Percentiles rank a stretch among this genome's conserved stretches.
Conservation (phyloP, 108 stramenopile genomes). For the Skeletonema potamos region DNA sequence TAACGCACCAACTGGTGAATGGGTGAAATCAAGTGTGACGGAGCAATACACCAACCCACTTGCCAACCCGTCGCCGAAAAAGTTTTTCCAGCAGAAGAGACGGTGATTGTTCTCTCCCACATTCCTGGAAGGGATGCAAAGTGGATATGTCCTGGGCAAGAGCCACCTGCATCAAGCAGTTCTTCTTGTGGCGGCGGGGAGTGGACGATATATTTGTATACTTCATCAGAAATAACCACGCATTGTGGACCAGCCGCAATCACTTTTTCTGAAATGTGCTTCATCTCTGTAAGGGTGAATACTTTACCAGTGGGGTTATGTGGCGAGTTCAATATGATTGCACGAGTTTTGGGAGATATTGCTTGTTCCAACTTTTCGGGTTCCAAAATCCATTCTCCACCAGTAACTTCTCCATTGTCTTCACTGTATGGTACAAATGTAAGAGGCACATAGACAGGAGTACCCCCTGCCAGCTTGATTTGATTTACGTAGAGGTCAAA, state of each 20-base stretch:
- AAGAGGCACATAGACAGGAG: conserved; percentile 78
- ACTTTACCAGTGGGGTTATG: conserved; percentile 99
- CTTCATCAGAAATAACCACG: conserved; percentile 93
- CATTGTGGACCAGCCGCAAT: conserved; percentile 71
- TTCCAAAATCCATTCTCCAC: conserved; percentile 89
- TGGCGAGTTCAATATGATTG: conserved; percentile 96
- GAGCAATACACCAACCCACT: conserved; percentile 97
- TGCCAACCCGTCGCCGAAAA: conserved; percentile 99
- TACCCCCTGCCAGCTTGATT: conserved; percentile 84
- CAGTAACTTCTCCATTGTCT: conserved; percentile 23
- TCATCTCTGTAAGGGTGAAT: conserved; percentile 89
- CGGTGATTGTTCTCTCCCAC: conserved; percentile 93
- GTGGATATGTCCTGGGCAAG: conserved; percentile 82
- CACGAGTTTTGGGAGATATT: conserved; percentile 84
- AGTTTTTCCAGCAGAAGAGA: conserved; percentile 98
- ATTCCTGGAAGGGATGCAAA: conserved; percentile 86
- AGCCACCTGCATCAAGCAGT: conserved; percentile 2
- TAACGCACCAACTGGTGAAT: conserved; percentile 58
- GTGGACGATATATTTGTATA: conserved; percentile 98
- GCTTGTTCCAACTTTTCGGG: conserved; percentile 59
- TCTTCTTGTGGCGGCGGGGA: conserved; percentile 56
- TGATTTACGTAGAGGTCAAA: conserved; percentile 94
- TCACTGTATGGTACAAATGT: conserved; percentile 62
- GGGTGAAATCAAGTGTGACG: conserved; percentile 67
- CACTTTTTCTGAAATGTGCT: conserved; percentile 78